These are phyloP conservation scores for Sporisorium exsertum DNA, from an alignment of 1,284 basidiomycete species.

Conservation along the genomic window DNA sequence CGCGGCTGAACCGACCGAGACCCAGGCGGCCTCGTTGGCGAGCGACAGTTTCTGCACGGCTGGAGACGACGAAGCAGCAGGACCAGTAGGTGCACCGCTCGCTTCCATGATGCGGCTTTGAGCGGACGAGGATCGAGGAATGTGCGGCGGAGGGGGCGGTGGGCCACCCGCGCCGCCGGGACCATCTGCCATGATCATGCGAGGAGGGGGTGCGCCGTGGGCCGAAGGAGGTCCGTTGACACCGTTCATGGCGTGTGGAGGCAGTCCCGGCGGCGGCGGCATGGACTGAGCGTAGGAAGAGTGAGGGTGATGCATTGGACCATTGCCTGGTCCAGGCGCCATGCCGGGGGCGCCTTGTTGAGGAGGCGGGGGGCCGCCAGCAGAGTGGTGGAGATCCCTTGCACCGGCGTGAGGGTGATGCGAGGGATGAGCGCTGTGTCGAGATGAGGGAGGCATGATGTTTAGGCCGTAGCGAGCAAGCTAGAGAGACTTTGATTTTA, in stretches of 20 bases:
- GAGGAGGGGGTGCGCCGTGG: slow-evolving; percentile 35
- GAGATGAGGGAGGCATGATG: slow-evolving; percentile 42
- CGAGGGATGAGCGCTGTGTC: slow-evolving; percentile 42
- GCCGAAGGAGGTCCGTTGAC: slow-evolving; percentile 34
- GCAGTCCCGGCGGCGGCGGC: slow-evolving; percentile 47
- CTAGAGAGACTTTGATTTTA: neutral
- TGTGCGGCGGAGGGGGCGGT: slow-evolving; percentile 43
- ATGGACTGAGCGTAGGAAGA: slow-evolving; percentile 48
- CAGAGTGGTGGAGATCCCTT: slow-evolving; percentile 31
- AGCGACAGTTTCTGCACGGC: slow-evolving; percentile 60
- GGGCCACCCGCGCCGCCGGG: slow-evolving; percentile 33
- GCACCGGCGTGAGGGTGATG: slow-evolving; percentile 44
- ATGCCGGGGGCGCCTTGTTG: slow-evolving; percentile 32
- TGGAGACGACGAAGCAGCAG: slow-evolving; percentile 32
- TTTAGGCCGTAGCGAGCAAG: too few species aligned
- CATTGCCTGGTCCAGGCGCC: slow-evolving; percentile 33
- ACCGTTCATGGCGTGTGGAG: slow-evolving; percentile 49
- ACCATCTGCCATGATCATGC: slow-evolving; percentile 47
- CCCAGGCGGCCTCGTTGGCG: slow-evolving; percentile 65
- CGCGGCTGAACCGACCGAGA: slow-evolving; percentile 63
- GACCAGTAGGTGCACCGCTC: slow-evolving; percentile 17
- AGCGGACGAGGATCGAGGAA: slow-evolving; percentile 48
- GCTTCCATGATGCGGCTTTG: slow-evolving; percentile 49
- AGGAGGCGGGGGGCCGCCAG: slow-evolving; percentile 34
- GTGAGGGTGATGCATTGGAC: slow-evolving; percentile 48